These are phyloP conservation scores for Fragaria iinumae DNA, from an alignment of 306 rosid species.

Conservation along the genomic window DNA sequence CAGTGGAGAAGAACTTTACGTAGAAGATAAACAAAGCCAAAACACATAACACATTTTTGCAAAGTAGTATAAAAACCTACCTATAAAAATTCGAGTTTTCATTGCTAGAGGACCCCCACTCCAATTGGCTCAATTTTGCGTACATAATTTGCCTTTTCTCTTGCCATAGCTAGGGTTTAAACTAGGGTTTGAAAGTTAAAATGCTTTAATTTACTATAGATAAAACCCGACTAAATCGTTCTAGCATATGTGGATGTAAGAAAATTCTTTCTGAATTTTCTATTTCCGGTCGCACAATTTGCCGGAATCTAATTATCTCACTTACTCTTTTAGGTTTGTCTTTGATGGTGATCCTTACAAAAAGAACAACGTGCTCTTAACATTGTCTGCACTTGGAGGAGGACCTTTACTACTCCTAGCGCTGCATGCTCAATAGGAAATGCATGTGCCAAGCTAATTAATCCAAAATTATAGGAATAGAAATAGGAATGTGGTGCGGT, in stretches of 20 bases:
- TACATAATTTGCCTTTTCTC: neutral
- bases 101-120: neutral
- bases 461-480: neutral
- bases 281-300: too few relatives aligned
- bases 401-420: neutral
- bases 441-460: neutral
- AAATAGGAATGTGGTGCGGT: neutral
- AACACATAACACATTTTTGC: constrained; percentile 15
- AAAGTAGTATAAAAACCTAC: neutral
- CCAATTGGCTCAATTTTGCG: neutral
- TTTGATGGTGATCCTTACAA: neutral
- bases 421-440: neutral
- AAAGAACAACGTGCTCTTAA: neutral
- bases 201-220: neutral
- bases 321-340: too few relatives aligned
- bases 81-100: neutral
- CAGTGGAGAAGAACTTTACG: constrained; percentile 35
- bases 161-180: neutral
- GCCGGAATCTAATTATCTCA: too few relatives aligned
- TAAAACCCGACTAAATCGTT: neutral
- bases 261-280: too few relatives aligned
- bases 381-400: neutral
- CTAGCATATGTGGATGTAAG: neutral
- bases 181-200: neutral
- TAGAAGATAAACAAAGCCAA: constrained; percentile 29